Base-by-base conservation (phyloP, 176 grass and related monocot species). In the Bothriochloa decipiens region DNA sequence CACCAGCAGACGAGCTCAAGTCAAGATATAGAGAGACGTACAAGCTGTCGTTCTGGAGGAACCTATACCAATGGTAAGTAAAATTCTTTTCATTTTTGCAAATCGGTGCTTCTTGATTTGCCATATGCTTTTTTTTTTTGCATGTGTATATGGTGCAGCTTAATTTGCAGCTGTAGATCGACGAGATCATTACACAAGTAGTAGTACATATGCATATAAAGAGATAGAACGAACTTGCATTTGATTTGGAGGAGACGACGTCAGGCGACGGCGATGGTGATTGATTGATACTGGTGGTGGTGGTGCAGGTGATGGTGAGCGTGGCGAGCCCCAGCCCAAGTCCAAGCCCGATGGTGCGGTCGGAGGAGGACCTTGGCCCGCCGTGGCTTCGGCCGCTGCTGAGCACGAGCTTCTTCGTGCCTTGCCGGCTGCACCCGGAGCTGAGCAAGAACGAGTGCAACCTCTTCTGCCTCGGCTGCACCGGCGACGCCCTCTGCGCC, bases 391-490 rank as follows among this genome's bases (percentile, higher is more conserved):
- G 60, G 65, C 78, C 93, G 20, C 88, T 95, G 83, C 85, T 95
- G 53, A 57, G 25, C 8, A 95, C 90, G 78, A 85, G 81, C 80
- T 95, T 92, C 86, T 95, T 95, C 42, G 84, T 83, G 36, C 52
- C 90, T 26, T 95, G 93, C 79, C 55, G 3, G 7, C 14, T 45
- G 29, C 93, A 95, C 81, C 75, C 52, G 74, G 91, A 88, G 43
- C 80, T 91, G 75, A 88, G 87, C 78, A 95, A 92, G 84, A 95
- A 92, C 62, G 93, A 95, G 82, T 91, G 93, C 90, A 95, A 95
- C 82, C 82, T 91, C 86, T 95, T 88, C 88, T 92, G 90, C 40
- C 83, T 84, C 29, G 41, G 79, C 18, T 95, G 93, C 80, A 86
- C 67, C 49, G 81, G 79, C 71, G 81, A 82, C 33, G 93, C 93